Conservation (phyloP, 208 protist genomes). For the Trypanosoma grayi region DNA sequence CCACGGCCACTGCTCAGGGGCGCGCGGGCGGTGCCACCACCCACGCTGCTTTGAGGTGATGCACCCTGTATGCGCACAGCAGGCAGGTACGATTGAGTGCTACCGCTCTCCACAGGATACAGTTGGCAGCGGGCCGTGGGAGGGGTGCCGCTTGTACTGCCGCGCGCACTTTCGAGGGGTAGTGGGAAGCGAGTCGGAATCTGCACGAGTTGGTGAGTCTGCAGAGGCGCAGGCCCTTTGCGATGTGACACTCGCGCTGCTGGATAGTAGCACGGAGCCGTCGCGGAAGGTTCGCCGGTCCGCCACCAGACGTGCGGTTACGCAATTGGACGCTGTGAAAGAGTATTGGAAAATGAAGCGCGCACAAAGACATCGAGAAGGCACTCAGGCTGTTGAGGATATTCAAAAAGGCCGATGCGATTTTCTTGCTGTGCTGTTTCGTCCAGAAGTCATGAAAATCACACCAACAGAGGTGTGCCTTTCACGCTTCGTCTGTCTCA, state of each 20-base stretch:
- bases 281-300: neutral
- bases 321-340: constrained; percentile 36
- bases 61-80: constrained; percentile 68
- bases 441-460: constrained; percentile 72
- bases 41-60: constrained; percentile 64
- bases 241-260: neutral
- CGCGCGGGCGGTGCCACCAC: constrained; percentile 48
- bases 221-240: constrained; percentile 43
- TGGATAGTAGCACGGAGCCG: neutral
- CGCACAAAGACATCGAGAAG: constrained; percentile 32
- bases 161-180: constrained; percentile 50
- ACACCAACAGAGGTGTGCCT: constrained; percentile 53
- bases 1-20: constrained; percentile 29
- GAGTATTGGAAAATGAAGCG: constrained; percentile 64
- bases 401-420: constrained; percentile 39
- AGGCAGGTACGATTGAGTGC: constrained; percentile 56
- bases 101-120: neutral
- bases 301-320: neutral
- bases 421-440: constrained; percentile 47
- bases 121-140: constrained; percentile 24
- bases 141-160: constrained; percentile 62
- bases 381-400: constrained; percentile 33
- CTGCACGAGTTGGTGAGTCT: constrained; percentile 27
- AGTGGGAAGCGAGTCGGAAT: constrained; percentile 30
- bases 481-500: constrained; percentile 67